Conservation (phyloP, 495 filamentous ascomycete genomes). For the Pseudevernia furfuracea region DNA sequence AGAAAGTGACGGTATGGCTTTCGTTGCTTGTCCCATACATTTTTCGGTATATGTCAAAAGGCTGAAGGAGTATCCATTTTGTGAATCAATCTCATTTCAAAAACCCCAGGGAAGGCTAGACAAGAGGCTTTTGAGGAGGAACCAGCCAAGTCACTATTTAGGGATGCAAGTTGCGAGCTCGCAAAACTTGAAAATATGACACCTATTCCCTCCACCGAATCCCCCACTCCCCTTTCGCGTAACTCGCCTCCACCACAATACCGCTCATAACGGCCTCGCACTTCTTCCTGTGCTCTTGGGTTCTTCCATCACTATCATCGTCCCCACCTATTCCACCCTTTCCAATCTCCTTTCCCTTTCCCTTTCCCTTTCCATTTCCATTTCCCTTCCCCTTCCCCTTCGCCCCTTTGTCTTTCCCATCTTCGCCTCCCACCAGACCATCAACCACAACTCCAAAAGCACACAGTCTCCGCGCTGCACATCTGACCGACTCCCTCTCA, state of each 20-base stretch:
- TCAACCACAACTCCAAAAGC: background rate
- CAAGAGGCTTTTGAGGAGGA: too few species aligned
- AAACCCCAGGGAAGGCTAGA: too few species aligned
- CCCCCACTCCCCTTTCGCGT: constrained; percentile 40
- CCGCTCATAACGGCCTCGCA: constrained; percentile 29
- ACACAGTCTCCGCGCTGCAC: background rate
- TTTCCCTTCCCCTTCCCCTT: background rate
- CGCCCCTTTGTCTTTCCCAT: background rate
- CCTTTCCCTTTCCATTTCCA: too few species aligned
- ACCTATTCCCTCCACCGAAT: constrained; percentile 33
- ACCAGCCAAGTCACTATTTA: too few species aligned
- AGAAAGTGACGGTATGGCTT: too few species aligned
- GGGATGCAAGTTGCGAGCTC: too few species aligned
- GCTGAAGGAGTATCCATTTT: too few species aligned
- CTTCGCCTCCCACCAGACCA: background rate
- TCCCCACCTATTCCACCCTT: background rate
- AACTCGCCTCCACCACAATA: constrained; percentile 33
- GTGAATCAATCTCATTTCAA: too few species aligned
- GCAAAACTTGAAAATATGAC: too few species aligned
- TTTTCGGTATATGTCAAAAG: too few species aligned
- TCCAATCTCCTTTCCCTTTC: background rate
- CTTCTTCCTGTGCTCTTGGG: background rate
- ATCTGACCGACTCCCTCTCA: background rate
- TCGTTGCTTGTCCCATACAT: too few species aligned
- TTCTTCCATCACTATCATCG: background rate